phyloP scores from a whole-genome alignment of 257 asterid genomes.

The Paraleonurus japonicus region DNA sequence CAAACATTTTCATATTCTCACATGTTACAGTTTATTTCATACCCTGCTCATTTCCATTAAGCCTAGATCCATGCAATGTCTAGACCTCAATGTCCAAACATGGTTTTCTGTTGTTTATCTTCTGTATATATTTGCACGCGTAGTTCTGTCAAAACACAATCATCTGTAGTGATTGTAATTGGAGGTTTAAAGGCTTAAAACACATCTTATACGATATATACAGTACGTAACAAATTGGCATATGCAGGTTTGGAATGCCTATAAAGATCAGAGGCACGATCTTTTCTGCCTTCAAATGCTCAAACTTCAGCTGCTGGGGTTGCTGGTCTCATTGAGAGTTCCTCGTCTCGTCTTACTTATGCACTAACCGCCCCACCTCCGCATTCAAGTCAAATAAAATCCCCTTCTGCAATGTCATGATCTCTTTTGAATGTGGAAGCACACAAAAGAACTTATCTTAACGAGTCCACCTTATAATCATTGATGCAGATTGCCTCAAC shows the following conservation, averaged over 20 bases:
- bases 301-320: slow-evolving; percentile 98
- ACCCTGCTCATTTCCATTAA: background rate
- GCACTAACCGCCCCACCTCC: slow-evolving; percentile 83
- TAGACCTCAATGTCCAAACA: no score
- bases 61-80: no score
- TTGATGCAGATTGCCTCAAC: background rate
- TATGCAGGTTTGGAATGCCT: slow-evolving; percentile 94
- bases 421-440: slow-evolving; percentile 56
- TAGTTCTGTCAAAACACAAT: background rate
- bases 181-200: background rate
- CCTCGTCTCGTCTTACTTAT: slow-evolving; percentile 72
- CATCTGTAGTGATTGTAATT: no score
- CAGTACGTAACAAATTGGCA: no score
- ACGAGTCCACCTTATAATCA: slow-evolving; percentile 10
- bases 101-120: background rate
- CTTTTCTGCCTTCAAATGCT: slow-evolving; percentile 96
- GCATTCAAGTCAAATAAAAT: slow-evolving; percentile 47
- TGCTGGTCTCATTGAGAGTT: slow-evolving; percentile 94
- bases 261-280: slow-evolving; percentile 94
- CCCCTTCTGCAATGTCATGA: slow-evolving; percentile 34
- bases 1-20: no score
- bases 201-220: background rate
- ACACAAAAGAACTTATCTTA: background rate
- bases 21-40: background rate
- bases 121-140: background rate